Evolutionary conservation across 2,329 filamentous ascomycete species (phyloP).

Genomic region (Colletotrichum sp.): DNA sequence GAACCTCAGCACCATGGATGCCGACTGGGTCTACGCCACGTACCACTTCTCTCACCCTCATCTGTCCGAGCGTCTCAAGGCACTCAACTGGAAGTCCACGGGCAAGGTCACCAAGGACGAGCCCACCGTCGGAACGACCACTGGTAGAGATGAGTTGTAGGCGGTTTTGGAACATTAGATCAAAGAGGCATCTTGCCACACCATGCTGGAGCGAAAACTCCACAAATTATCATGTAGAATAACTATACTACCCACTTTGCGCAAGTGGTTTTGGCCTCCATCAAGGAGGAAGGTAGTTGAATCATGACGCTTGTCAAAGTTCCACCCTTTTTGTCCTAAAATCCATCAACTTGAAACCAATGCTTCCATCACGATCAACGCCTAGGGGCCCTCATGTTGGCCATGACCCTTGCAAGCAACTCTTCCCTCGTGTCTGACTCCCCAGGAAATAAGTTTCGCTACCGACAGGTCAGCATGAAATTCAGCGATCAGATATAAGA

Average conservation of each 20-base stretch:
- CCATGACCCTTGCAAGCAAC: conserved; percentile 49
- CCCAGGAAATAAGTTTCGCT: conserved; percentile 54
- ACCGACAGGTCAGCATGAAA: conserved; percentile 10
- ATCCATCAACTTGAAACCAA: neutral
- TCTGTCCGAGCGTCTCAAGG: conserved; percentile 88
- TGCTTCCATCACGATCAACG: neutral
- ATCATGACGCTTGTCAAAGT: neutral
- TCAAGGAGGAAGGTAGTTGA: neutral
- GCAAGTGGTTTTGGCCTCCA: neutral
- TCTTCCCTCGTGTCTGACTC: conserved; percentile 48
- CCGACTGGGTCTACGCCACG: conserved; percentile 96
- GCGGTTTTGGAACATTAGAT: neutral
- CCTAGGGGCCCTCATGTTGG: conserved; percentile 50
- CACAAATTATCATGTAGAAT: neutral
- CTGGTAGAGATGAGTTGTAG: conserved; percentile 77
- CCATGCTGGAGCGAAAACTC: neutral
- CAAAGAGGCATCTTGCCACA: neutral
- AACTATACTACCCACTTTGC: neutral
- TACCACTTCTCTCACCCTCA: conserved; percentile 99
- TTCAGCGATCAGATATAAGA: neutral
- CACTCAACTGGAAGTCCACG: conserved; percentile 81
- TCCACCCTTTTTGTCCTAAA: neutral
- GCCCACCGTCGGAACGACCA: conserved; percentile 67
- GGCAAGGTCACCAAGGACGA: conserved; percentile 47
- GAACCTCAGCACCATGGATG: conserved; percentile 98